These are phyloP conservation scores for Casuarina equisetifolia DNA, from an alignment of 306 rosid species.

Conservation along the genomic window DNA sequence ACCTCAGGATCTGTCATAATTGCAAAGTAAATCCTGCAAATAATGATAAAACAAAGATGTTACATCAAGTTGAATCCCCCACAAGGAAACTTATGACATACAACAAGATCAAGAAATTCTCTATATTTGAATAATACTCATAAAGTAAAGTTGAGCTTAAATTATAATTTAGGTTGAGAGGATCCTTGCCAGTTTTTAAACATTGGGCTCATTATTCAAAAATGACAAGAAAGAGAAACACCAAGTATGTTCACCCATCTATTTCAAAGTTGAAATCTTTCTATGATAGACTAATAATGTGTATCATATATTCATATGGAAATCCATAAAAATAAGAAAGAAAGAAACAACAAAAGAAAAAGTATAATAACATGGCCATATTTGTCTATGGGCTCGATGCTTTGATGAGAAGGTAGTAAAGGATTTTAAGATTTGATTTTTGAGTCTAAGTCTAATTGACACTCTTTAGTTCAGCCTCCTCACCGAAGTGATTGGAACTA, in stretches of 20 bases:
- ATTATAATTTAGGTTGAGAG: background rate
- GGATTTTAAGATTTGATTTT: conserved; percentile 2
- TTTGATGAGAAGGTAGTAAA: background rate
- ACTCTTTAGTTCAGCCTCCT: too few species aligned
- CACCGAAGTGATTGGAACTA: too few species aligned
- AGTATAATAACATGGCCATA: background rate
- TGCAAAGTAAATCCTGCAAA: conserved; percentile 70
- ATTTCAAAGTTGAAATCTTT: background rate
- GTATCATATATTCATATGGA: background rate
- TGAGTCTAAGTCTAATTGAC: background rate
- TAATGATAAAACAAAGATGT: conserved; percentile 12
- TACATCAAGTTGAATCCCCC: background rate
- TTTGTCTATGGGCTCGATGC: background rate
- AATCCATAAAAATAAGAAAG: background rate
- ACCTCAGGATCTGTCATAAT: conserved; percentile 73
- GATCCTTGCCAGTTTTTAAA: conserved; percentile 4
- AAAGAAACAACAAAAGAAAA: too few species aligned
- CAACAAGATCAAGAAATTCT: background rate
- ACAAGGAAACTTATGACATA: background rate
- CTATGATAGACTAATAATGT: background rate
- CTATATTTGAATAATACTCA: background rate
- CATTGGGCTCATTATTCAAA: background rate
- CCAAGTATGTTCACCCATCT: background rate
- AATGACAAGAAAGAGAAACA: background rate
- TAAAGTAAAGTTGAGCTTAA: background rate